Conservation (phyloP, 345 rosid genomes). For the Hirschfeldia incana region DNA sequence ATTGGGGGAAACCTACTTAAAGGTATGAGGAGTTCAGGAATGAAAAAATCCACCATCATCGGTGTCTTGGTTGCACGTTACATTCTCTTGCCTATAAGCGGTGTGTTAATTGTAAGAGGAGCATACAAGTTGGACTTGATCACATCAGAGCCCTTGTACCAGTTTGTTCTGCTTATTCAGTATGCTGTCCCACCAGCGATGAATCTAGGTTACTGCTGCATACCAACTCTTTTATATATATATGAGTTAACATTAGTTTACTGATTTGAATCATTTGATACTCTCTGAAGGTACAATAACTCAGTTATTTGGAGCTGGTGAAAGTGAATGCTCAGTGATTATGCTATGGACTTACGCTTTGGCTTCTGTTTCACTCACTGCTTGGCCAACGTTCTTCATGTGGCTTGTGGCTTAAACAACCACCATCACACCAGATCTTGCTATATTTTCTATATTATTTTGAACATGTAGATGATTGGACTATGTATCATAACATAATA, state of each 20-base stretch:
- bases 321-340: conserved; percentile 69
- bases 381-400: conserved; percentile 72
- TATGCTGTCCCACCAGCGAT: conserved; percentile 75
- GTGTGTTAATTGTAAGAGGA: conserved; percentile 55
- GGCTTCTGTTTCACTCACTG: conserved; percentile 61
- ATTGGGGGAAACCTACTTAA: conserved; percentile 61
- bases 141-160: conserved; percentile 59
- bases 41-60: conserved; percentile 40
- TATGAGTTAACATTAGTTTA: background rate
- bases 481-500: too few relatives aligned
- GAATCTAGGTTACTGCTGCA: conserved; percentile 53
- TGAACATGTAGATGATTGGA: background rate
- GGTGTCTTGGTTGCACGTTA: conserved; percentile 55
- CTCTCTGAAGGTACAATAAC: conserved; percentile 59
- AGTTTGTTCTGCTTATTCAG: conserved; percentile 61
- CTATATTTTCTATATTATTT: too few relatives aligned
- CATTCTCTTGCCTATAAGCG: conserved; percentile 52
- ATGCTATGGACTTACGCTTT: conserved; percentile 65
- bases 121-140: conserved; percentile 51
- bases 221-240: background rate
- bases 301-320: conserved; percentile 61
- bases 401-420: conserved; percentile 57
- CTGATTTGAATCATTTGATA: background rate
- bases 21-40: conserved; percentile 57
- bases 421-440: background rate